Evolutionary conservation across 129 eudicot genomes (phyloP).

Genomic region (Flaveria linearis): DNA sequence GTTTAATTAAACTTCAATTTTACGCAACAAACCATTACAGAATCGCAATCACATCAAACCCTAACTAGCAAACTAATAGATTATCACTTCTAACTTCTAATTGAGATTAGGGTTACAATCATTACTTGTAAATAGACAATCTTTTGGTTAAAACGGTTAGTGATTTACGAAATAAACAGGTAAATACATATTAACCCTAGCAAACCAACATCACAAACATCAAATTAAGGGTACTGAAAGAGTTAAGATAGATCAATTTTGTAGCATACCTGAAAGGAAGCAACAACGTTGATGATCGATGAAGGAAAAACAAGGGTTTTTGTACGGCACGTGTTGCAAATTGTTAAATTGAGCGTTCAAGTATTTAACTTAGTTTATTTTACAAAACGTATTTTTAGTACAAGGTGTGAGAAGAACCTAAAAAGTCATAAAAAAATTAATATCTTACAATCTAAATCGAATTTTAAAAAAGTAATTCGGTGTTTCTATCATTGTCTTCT

Average conservation of each 20-base stretch:
- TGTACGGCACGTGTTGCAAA: background rate
- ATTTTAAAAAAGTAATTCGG: no score
- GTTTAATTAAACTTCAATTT: no score
- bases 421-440: no score
- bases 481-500: no score
- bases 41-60: background rate
- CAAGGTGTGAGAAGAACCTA: no score
- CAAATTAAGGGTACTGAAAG: no score
- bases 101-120: background rate
- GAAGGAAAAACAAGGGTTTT: background rate
- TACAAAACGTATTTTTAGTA: no score
- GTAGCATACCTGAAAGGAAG: background rate
- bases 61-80: background rate
- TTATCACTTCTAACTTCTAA: background rate
- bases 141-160: background rate
- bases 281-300: background rate
- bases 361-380: no score
- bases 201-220: background rate
- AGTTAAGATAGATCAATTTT: background rate
- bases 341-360: no score
- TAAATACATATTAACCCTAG: conserved; percentile 1
- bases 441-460: no score
- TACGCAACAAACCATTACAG: background rate
- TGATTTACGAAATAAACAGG: background rate
- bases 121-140: background rate